Conservation (phyloP, 148 eudicot genomes). For the Dianthus caryophyllus region DNA sequence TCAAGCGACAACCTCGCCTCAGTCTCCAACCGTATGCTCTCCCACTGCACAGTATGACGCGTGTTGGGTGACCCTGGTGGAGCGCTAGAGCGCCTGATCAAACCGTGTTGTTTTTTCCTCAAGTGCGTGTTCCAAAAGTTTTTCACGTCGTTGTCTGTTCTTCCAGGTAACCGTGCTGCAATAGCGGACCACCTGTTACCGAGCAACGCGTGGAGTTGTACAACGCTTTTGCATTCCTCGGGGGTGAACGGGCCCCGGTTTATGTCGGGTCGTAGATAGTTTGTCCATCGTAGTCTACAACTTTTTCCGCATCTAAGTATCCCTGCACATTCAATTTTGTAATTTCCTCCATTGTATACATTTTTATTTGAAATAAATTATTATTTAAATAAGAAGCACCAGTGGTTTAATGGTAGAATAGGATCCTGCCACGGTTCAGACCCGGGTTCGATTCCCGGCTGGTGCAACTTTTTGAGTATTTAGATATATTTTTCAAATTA, state of each 20-base stretch:
- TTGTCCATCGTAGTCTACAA: conserved; percentile 34
- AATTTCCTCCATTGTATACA: no score
- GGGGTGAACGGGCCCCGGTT: conserved; percentile 27
- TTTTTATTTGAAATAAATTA: no score
- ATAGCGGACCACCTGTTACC: conserved; percentile 41
- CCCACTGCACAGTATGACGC: conserved; percentile 32
- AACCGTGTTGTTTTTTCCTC: conserved; percentile 10
- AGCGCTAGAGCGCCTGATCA: not conserved
- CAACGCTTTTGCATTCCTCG: conserved; percentile 20
- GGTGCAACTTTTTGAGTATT: conserved; percentile 20
- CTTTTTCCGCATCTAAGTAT: conserved; percentile 29
- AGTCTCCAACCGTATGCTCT: conserved; percentile 30
- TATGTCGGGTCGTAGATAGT: conserved; percentile 26
- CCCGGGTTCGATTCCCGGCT: conserved; percentile 47
- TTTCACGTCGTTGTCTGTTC: conserved; percentile 39
- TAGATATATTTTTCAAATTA: not conserved
- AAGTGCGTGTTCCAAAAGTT: conserved; percentile 22
- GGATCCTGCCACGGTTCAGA: conserved; percentile 48
- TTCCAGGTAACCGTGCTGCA: conserved; percentile 34
- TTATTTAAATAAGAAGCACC: conserved; percentile 18
- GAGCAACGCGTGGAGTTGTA: conserved; percentile 30
- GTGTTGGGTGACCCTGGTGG: conserved; percentile 10
- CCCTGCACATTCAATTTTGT: conserved; percentile 3
- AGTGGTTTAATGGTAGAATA: conserved; percentile 49
- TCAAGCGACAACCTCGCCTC: conserved; percentile 27